Percentiles rank a stretch among this genome's conserved stretches.
phyloP scores from a whole-genome alignment of 805 yeast species.

The Wickerhamiella spandovensis region DNA sequence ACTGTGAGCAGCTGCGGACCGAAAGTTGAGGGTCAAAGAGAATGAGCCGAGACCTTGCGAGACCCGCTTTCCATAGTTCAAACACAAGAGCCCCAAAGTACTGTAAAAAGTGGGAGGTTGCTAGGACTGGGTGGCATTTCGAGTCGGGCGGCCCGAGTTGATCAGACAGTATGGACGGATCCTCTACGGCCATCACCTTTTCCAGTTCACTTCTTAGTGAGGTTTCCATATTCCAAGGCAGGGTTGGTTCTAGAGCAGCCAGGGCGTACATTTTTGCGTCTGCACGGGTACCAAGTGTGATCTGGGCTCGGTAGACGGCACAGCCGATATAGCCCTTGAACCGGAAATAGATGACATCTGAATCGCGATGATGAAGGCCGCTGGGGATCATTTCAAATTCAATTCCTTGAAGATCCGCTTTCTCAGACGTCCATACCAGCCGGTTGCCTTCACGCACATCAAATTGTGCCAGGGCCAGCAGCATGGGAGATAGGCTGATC shows the following conservation, averaged over 20 bases:
- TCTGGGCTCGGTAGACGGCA: slow-evolving; percentile 13
- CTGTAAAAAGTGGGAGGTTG: slow-evolving; percentile 32
- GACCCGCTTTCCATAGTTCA: slow-evolving; percentile 47
- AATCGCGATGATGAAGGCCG: slow-evolving; percentile 41
- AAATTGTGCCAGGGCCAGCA: slow-evolving; percentile 38
- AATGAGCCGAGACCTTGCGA: slow-evolving; percentile 44
- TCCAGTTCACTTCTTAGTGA: slow-evolving; percentile 9
- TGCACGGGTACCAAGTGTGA: slow-evolving; percentile 6
- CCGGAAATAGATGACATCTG: slow-evolving; percentile 43
- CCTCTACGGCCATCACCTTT: slow-evolving; percentile 10
- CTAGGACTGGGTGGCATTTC: slow-evolving; percentile 25
- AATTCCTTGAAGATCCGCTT: slow-evolving; percentile 28
- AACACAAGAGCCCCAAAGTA: slow-evolving; percentile 53
- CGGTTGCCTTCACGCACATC: slow-evolving; percentile 40
- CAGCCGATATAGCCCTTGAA: slow-evolving; percentile 13
- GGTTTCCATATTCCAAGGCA: slow-evolving; percentile 17
- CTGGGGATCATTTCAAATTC: slow-evolving; percentile 60
- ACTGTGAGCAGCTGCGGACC: slow-evolving; percentile 24
- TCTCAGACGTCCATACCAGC: slow-evolving; percentile 30
- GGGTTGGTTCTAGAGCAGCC: slow-evolving; percentile 10
- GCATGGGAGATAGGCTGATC: slow-evolving; percentile 1
- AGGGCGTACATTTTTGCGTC: slow-evolving; percentile 12
- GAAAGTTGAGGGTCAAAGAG: slow-evolving; percentile 20
- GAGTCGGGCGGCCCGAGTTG: slow-evolving; percentile 10
- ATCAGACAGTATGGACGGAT: slow-evolving; percentile 2